A percentile compares a stretch with the other conserved stretches of the same genome.
These are phyloP conservation scores for Leccinum arenicola DNA, from an alignment of 768 basidiomycete species.

Conservation along the genomic window DNA sequence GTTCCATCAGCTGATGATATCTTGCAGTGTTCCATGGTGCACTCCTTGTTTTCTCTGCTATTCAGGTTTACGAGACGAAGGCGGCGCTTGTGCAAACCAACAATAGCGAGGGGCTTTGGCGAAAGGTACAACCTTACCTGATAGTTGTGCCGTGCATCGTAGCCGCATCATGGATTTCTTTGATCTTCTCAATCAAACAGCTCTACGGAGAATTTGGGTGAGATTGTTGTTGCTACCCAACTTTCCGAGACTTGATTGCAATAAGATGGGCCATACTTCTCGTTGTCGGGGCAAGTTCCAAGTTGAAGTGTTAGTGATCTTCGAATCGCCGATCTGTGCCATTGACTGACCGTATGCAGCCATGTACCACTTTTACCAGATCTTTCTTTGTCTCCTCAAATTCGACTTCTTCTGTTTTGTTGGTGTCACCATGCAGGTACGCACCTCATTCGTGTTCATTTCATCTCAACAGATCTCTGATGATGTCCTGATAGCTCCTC, in stretches of 20 bases:
- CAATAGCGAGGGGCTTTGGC: slow-evolving; percentile 57
- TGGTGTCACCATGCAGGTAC: slow-evolving; percentile 85
- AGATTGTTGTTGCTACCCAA: slow-evolving; percentile 18
- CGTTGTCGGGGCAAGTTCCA: slow-evolving; percentile 81
- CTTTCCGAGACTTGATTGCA: slow-evolving; percentile 2
- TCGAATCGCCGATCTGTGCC: not conserved
- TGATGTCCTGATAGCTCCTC: slow-evolving; percentile 53
- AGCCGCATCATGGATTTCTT: slow-evolving; percentile 57
- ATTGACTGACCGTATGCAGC: slow-evolving; percentile 38
- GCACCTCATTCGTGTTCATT: not conserved
- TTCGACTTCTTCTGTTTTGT: slow-evolving; percentile 88
- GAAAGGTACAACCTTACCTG: slow-evolving; percentile 59
- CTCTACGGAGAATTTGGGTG: slow-evolving; percentile 84
- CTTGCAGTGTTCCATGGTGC: slow-evolving; percentile 64
- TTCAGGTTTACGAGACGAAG: slow-evolving; percentile 77
- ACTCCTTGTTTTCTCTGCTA: slow-evolving; percentile 67
- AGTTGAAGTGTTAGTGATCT: slow-evolving; percentile 65
- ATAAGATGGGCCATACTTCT: slow-evolving; percentile 88
- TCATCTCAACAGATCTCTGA: not conserved
- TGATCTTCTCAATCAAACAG: slow-evolving; percentile 67
- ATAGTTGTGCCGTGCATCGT: slow-evolving; percentile 74
- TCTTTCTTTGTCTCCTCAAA: slow-evolving; percentile 84
- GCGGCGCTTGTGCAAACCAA: slow-evolving; percentile 47
- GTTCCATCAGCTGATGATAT: slow-evolving; percentile 4
- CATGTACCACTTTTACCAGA: slow-evolving; percentile 88